Base-by-base conservation (phyloP, 345 rosid genomes). In the Melastoma malabathricum region DNA sequence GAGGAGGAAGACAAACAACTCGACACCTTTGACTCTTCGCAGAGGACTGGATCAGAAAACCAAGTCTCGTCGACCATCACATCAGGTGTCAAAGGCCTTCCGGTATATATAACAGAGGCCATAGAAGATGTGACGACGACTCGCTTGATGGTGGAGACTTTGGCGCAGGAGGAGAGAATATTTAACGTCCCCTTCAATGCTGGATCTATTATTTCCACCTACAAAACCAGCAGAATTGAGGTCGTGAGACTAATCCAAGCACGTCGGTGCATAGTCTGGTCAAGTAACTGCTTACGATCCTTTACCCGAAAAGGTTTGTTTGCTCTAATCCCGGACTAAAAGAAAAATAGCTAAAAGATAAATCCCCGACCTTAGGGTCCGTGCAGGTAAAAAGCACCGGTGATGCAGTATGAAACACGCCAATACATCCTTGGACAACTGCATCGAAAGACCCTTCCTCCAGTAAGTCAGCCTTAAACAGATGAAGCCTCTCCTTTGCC, bases 391-490 rank as follows among this genome's bases (percentile, higher is more conserved):
- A 13, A 7, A 51, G 17, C 38, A 75, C 70, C 16, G 63, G 95
- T 43, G 86, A 62, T 3, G 88, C 95, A 0, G 74, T 70, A 18
- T 67, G 79, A 53, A 67, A 64, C 48, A 70, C 73, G 0, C 61
- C 70, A 0, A 43, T 20, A 55, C 73, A 31, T 2, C 38, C 38
- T 2, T 31, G 2, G 38, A 31, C 1, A 3, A 50, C 59, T 1
- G 65, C 52, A 46, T 56, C 70, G 10, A 74, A 67, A 23, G 68
- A 56, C 15, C 70, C 73, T 58, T 61, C 55, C 2, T 74, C 68
- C 19, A 58, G 47, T 46, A 70, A 54, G 55, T 61, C 61, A 0
- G 70, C 68, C 50, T 61, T 64, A 60, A 48, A 61, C 17, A 69
- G 59, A 43, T 61, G 62, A 20, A 74, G 72, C 15, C 70, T 61